A percentile compares a stretch with the other conserved stretches of the same genome.
Evolutionary conservation across 371 early-diverging fungal genomes (phyloP).

Genomic region (Haplosporangium sp.): DNA sequence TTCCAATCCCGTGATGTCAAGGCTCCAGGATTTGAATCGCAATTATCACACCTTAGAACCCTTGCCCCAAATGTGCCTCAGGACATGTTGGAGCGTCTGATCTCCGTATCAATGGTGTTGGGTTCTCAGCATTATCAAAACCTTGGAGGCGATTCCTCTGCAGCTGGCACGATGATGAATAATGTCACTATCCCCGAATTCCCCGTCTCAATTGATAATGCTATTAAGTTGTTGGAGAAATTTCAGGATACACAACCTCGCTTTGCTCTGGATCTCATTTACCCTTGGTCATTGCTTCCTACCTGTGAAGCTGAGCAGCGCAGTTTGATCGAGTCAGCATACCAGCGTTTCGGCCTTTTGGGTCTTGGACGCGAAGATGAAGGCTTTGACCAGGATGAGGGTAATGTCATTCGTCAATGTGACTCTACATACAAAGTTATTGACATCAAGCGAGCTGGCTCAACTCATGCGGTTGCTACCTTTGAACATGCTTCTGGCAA

Average conservation of each 20-base stretch:
- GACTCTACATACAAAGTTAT: constrained; percentile 67
- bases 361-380: constrained; percentile 52
- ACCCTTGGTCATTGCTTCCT: constrained; percentile 76
- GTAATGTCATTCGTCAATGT: constrained; percentile 58
- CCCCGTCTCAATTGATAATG: constrained; percentile 70
- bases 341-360: constrained; percentile 78
- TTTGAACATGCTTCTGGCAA: constrained; percentile 59
- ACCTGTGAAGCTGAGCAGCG: constrained; percentile 72
- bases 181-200: constrained; percentile 80
- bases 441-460: constrained; percentile 55
- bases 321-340: constrained; percentile 74
- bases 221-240: constrained; percentile 61
- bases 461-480: constrained; percentile 59
- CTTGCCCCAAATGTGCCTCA: constrained; percentile 63
- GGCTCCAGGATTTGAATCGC: constrained; percentile 70
- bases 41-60: constrained; percentile 58
- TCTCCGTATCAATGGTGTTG: constrained; percentile 74
- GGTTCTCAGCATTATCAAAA: constrained; percentile 59
- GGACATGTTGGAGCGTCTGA: constrained; percentile 69
- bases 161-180: constrained; percentile 52
- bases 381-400: constrained; percentile 50
- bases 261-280: constrained; percentile 71
- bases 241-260: constrained; percentile 69
- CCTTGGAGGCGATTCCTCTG: constrained; percentile 46
- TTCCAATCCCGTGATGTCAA: constrained; percentile 80